phyloP scores from a whole-genome alignment of 78 protist species.

The Guillardia theta region DNA sequence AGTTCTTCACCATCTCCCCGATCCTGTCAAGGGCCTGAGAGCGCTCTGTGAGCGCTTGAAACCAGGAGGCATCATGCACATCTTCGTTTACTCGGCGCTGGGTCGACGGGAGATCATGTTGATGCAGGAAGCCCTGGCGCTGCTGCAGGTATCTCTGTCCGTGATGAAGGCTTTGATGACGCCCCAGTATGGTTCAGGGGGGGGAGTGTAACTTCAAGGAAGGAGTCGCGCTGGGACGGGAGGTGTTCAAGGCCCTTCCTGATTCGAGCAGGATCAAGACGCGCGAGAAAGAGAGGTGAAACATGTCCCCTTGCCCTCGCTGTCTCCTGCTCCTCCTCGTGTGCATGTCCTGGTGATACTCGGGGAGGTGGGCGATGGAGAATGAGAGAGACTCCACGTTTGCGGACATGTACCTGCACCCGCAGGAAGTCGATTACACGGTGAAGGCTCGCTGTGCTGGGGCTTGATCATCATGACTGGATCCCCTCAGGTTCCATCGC shows the following conservation, averaged over 20 bases:
- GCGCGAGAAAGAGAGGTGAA: constrained; percentile 11
- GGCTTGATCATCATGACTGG: background rate
- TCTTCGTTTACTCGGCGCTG: constrained; percentile 30
- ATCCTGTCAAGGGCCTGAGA: background rate
- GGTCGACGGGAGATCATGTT: constrained; percentile 26
- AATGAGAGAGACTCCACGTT: constrained; percentile 26
- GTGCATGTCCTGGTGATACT: background rate
- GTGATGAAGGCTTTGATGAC: no score
- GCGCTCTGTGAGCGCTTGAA: background rate
- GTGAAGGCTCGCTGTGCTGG: background rate
- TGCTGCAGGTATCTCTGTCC: no score
- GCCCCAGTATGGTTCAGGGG: no score
- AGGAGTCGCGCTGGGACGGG: background rate
- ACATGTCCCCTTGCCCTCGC: background rate
- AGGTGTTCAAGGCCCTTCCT: background rate
- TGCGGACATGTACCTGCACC: constrained; percentile 44
- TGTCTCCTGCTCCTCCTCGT: background rate
- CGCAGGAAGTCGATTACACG: constrained; percentile 4
- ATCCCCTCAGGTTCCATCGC: background rate
- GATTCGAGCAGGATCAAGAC: background rate
- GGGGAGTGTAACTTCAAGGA: background rate
- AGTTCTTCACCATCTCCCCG: constrained; percentile 25
- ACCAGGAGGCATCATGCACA: constrained; percentile 5
- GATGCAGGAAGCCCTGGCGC: constrained; percentile 36
- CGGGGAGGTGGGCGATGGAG: constrained; percentile 24